Evolutionary conservation across 306 rosid genomes (phyloP), one percentile per base, ranked within the genome.

Genomic region (Quercus engelmannii): DNA sequence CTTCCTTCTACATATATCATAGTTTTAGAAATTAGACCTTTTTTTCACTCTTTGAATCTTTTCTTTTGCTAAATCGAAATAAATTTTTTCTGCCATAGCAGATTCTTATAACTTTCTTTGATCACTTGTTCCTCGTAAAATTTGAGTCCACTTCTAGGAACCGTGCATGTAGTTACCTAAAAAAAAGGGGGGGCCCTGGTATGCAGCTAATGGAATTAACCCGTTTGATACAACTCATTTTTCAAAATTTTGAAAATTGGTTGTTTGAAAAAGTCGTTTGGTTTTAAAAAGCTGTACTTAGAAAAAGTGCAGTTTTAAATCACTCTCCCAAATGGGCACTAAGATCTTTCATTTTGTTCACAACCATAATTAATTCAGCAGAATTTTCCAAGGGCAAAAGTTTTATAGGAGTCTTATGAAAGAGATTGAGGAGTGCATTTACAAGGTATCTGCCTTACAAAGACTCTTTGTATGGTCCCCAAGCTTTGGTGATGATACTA

Each of bases 311-410:
- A 41, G 46, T 41, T 41, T 8, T 41, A 41, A 41, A 8, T 41
- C 46, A 41, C 46, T 41, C 12, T 41, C 46, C 11, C 46, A 41
- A 41, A 41, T 41, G 11, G 46, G 46, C 46, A 41, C 46, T 74
- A 21, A 33, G 68, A 52, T 69, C 70, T 67, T 72, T 81, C 25
- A 61, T 59, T 55, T 59, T 71, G 46, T 46, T 41, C 61, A 38
- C 51, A 75, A 31, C 15, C 43, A 33, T 31, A 8, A 31, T 18
- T 18, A 65, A 15, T 33, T 20, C 15, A 0, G 15, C 35, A 28
- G 41, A 65, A 65, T 65, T 65, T 31, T n/a, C 11, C 23, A 20
- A 11, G 6, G 14, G 6, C 3, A 30, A 30, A 63, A 30, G 21
- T 64, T 30, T 64, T 14, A 17, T 18, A 17, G 25, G 71, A 31